Evolutionary conservation across 208 protist genomes (phyloP), one percentile per base, ranked within the genome.

Genomic region (Leishmania tarentolae): DNA sequence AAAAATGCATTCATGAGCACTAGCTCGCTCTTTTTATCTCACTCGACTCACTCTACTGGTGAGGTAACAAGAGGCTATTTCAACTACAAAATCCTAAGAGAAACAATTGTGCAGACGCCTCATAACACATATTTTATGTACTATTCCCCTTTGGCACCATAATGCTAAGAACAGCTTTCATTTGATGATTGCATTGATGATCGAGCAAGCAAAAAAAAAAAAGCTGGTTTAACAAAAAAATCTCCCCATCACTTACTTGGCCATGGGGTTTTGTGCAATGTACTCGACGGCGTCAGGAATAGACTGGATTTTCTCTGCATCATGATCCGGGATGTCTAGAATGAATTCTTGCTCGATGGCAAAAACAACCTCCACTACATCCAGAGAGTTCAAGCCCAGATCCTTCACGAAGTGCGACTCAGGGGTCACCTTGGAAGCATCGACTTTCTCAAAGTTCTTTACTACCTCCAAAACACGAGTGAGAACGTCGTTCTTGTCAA

Each of bases 401-500:
- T 99, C 98, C 82, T 99, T 99, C 42, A 98, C 90, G 80, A 99
- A 99, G 81, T 99, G 96, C 24, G 96, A 95, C 61, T 95, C 91
- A 50, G 95, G 90, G 1, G 89, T 96, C 42, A 99, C 97, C 79
- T 97, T 97, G 40, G 88, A 95, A 17, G 97, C 94, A 72, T 97
- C 92, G 17, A 99, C 96, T 86, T 99, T 99, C 80, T 99, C 95
- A 74, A 99, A 99, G 78, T 99, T 99, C 83, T 98, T 99, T 44
- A 99, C 90, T 7, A 99, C 95, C 76, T 98, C 92, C 31, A 99
- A 78, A 3, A 99, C 97, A 90, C 98, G 93, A 50, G 97, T 97
- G 46, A 96, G 92, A n/a, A 98, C 96, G 57, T 99, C 98, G 78
- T 98, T 95, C 78, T 95, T 97, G 75, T 98, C 92, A 9, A 99